Evolutionary conservation across 1,284 basidiomycete genomes (phyloP).

Genomic region (Marasmius oreades): DNA sequence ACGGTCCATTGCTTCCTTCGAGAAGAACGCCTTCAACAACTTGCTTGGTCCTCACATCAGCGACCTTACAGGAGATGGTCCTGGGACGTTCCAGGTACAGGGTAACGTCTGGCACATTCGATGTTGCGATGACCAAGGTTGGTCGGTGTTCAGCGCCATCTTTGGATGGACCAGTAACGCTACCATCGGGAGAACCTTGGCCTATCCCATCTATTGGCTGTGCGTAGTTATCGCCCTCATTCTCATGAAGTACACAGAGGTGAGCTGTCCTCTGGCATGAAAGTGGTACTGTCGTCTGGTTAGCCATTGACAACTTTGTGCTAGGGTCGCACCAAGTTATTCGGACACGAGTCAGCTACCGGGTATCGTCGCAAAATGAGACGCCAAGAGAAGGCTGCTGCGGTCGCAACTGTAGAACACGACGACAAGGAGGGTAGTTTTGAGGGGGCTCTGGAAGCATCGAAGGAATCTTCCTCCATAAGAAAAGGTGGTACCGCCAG

Average conservation of each 20-base stretch:
- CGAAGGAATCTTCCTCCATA: too few relatives aligned
- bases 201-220: conserved; percentile 82
- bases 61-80: conserved; percentile 75
- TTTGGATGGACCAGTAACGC: conserved; percentile 78
- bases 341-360: background rate
- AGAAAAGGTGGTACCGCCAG: too few relatives aligned
- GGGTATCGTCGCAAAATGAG: background rate
- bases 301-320: too few relatives aligned
- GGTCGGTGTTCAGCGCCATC: conserved; percentile 70
- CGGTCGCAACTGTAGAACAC: background rate
- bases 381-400: background rate
- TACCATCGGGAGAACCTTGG: conserved; percentile 63
- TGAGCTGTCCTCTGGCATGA: conserved; percentile 17
- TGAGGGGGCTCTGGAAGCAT: too few relatives aligned
- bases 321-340: background rate
- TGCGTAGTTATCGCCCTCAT: conserved; percentile 60
- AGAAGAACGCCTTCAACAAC: conserved; percentile 66
- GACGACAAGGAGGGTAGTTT: too few relatives aligned
- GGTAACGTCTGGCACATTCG: conserved; percentile 86
- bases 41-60: conserved; percentile 78
- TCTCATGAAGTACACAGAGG: conserved; percentile 70
- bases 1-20: conserved; percentile 66
- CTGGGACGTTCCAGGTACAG: conserved; percentile 76
- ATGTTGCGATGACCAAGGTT: conserved; percentile 70
- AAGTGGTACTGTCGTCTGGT: background rate